Evolutionary conservation across 2,329 filamentous ascomycete genomes (phyloP), one percentile per base, ranked within the genome.

Genomic region (Sporothrix pallida): DNA sequence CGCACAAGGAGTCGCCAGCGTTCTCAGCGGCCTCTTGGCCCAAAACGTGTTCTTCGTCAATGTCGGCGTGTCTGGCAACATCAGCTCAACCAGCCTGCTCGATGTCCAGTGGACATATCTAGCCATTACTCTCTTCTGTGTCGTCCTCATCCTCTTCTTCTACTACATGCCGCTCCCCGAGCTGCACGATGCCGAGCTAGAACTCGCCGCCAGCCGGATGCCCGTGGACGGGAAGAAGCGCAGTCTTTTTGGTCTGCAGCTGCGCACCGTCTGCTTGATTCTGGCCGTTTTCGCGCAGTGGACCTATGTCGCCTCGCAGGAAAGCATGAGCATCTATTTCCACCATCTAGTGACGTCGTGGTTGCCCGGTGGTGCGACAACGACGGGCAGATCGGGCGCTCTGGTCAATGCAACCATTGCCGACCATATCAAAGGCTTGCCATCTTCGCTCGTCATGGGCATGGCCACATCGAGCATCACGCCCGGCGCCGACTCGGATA

Each of bases 41-140:
- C 88, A 92, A 56, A 90, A 89, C 74, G 90, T 92, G 20, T 93
- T 95, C 79, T 95, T 95, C 82, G 86, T 85, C 42, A 83, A 86
- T 13, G 86, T 92, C 9, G 83, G 86, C 48, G 79, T 78, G 23
- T 74, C 78, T 17, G 76, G 76, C 12, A 74, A 75, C 23, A 77
- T 70, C 15, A 80, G 76, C n/a, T 79, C 85, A 1, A 81, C 85
- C 44, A 87, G 87, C 0, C 85, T 96, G 2, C 87, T 92, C 75
- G 90, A 92, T 75, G 92, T 95, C 1, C 93, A 96, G 81, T 97
- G 92, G 91, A 92, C 93, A 0, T 96, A 96, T 77, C 87, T 96
- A n/a, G 91, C 90, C 72, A 91, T 95, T 75, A 93, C 92, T 0
- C 84, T 92, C 31, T 90, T 94, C 73, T 93, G 92, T 74, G 92